A percentile compares a stretch with the other conserved stretches of the same genome.
Conservation (phyloP, 345 rosid species). For the Eucalyptus melliodora region DNA sequence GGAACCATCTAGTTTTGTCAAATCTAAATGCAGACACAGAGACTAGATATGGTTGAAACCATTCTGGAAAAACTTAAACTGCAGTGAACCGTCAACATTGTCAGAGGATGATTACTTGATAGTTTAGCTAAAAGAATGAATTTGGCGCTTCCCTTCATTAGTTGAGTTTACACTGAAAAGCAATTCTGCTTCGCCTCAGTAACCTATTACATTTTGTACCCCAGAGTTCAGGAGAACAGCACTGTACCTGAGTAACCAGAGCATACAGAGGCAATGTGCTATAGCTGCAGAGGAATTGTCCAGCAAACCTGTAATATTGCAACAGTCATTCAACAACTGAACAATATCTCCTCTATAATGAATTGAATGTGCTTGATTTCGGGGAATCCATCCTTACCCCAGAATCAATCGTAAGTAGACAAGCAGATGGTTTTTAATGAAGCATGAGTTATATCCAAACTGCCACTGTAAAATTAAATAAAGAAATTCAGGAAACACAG, state of each 20-base stretch:
- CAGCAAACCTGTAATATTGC: conserved; percentile 42
- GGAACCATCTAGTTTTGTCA: neutral
- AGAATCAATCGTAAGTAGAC: conserved; percentile 65
- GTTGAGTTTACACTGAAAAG: neutral
- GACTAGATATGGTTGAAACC: neutral
- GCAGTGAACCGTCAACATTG: neutral
- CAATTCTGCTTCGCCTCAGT: neutral
- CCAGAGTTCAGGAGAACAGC: neutral
- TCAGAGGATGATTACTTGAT: neutral
- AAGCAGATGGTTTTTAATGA: conserved; percentile 56
- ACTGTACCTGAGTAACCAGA: conserved; percentile 73
- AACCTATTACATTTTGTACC: neutral
- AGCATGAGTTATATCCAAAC: conserved; percentile 90
- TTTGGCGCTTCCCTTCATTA: neutral
- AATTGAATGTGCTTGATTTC: neutral
- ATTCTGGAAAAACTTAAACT: neutral
- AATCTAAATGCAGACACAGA: neutral
- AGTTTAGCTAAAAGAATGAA: neutral
- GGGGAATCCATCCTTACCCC: conserved; percentile 38
- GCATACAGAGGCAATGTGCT: conserved; percentile 96
- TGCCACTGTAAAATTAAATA: conserved; percentile 64
- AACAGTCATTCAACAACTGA: neutral
- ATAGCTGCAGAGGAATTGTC: conserved; percentile 93
- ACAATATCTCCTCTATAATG: neutral
- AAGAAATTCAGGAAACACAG: neutral